A percentile compares a stretch with the other conserved stretches of the same genome.
phyloP scores from a whole-genome alignment of 257 asterid species.

The Fraxinus quadrangulata region DNA sequence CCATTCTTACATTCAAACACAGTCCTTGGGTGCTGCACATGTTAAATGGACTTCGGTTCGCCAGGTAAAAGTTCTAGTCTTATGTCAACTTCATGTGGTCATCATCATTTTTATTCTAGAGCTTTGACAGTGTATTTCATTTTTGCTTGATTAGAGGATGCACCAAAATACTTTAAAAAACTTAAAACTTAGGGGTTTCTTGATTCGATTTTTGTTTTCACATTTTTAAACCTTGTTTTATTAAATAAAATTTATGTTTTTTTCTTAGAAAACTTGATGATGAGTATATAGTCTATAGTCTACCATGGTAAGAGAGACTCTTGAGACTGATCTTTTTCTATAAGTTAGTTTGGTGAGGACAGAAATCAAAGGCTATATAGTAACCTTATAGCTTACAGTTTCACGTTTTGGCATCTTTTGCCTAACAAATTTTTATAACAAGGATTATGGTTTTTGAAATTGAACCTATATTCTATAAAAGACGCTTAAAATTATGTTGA shows the following conservation, averaged over 20 bases:
- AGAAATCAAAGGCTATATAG: constrained; percentile 2
- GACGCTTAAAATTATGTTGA: not conserved
- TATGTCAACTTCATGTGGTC: constrained; percentile 22
- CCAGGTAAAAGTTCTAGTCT: constrained; percentile 53
- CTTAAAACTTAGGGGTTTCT: not conserved
- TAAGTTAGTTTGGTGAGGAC: not conserved
- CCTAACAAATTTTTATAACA: not conserved
- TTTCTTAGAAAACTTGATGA: not conserved
- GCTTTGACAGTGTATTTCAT: not conserved
- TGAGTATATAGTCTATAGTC: not conserved
- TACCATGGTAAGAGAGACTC: not conserved
- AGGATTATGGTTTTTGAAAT: not conserved
- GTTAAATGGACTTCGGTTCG: constrained; percentile 88
- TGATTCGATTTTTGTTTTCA: not conserved
- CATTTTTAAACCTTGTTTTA: not conserved
- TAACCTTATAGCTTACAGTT: not conserved
- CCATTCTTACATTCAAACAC: constrained; percentile 81
- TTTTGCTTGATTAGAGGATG: not conserved
- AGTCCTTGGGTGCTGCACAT: constrained; percentile 79
- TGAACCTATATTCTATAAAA: not conserved
- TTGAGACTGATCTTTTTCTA: not conserved
- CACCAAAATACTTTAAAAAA: not conserved
- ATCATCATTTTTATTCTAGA: not conserved
- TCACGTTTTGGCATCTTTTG: constrained; percentile 2
- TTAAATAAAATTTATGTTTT: too few relatives aligned